Percentiles rank a stretch among this genome's conserved stretches.
These are phyloP conservation scores for Pseudoscleropodium purum DNA, from an alignment of 225 moss, liverwort and hornwort species.

Conservation along the genomic window DNA sequence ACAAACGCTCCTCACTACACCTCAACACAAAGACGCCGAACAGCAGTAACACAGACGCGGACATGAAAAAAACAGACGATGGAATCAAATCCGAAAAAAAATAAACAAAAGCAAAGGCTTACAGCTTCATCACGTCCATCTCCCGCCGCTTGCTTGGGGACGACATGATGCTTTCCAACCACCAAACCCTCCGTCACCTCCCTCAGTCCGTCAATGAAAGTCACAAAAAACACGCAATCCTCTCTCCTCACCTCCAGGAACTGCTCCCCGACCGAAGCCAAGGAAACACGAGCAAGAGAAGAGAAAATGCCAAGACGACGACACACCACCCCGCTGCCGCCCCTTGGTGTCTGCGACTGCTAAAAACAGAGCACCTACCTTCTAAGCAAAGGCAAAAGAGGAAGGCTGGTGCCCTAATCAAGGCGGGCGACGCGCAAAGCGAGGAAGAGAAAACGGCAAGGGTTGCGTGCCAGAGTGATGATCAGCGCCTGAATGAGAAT, in stretches of 20 bases:
- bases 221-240: neutral
- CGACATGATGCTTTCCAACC: conserved; percentile 43
- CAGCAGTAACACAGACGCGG: neutral
- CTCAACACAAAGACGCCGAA: neutral
- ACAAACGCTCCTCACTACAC: neutral
- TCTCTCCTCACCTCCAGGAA: neutral
- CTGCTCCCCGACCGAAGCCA: neutral
- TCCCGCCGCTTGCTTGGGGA: conserved; percentile 95
- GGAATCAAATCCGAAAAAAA: neutral
- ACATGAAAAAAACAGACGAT: neutral
- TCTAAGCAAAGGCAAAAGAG: neutral
- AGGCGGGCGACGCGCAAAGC: conserved; percentile 4
- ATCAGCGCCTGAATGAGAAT: neutral
- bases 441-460: neutral
- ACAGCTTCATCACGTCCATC: conserved; percentile 98
- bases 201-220: neutral
- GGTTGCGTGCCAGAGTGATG: neutral
- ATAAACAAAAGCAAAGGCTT: neutral
- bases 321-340: neutral
- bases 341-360: neutral
- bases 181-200: neutral
- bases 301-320: neutral
- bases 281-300: neutral
- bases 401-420: conserved; percentile 13
- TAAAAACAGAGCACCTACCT: neutral